Conservation (phyloP, 2,329 filamentous ascomycete genomes). For the Dactylellina sp. region DNA sequence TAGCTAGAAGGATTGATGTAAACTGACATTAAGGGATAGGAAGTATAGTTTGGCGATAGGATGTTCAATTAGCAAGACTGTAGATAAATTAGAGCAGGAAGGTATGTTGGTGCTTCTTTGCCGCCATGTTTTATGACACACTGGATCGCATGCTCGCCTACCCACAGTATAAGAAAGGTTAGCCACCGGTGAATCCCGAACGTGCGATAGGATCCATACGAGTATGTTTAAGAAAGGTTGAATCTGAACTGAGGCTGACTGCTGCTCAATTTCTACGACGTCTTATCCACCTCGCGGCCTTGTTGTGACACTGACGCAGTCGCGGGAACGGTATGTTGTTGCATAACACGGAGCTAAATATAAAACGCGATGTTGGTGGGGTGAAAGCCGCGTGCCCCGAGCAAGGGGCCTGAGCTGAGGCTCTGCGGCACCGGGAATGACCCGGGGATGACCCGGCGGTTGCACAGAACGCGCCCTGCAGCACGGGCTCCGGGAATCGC, state of each 20-base stretch:
- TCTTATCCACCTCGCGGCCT: not conserved
- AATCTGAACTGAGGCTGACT: too few species aligned
- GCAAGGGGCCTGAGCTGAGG: not conserved
- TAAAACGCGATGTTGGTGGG: constrained; percentile 30
- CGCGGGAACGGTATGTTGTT: not conserved
- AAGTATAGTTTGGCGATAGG: not conserved
- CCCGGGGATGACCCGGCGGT: not conserved
- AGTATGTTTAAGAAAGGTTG: too few species aligned
- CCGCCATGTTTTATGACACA: not conserved
- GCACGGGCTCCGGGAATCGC: constrained; percentile 14
- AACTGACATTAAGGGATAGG: not conserved
- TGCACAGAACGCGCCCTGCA: constrained; percentile 8
- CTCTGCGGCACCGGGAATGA: not conserved
- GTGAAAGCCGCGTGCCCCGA: not conserved
- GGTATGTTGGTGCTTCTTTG: not conserved
- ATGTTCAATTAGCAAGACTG: not conserved
- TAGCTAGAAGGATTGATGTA: not conserved
- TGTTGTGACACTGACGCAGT: not conserved
- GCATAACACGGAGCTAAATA: not conserved
- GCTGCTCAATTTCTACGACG: too few species aligned
- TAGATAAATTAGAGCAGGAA: too few species aligned
- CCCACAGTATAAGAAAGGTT: too few species aligned
- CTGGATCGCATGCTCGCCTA: too few species aligned
- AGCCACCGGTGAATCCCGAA: too few species aligned
- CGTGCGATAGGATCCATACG: too few species aligned